Evolutionary conservation across 1,284 basidiomycete species (phyloP).

Genomic region (Ustilago shanxiensis): DNA sequence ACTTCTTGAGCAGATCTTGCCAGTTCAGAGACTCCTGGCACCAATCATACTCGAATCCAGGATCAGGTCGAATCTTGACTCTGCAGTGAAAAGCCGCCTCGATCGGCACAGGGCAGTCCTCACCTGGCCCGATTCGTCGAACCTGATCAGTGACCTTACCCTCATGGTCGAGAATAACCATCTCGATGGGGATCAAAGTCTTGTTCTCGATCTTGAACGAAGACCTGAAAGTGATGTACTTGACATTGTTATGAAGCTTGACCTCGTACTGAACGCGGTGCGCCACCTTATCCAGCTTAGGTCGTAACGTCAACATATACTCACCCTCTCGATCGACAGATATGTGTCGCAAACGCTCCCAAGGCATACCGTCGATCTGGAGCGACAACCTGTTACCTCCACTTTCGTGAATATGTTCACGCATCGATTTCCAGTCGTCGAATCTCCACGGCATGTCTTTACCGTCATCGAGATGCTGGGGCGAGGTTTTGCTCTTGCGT

Average conservation of each 20-base stretch:
- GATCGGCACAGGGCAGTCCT: conserved; percentile 89
- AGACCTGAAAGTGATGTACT: conserved; percentile 93
- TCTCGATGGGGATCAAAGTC: conserved; percentile 91
- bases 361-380: conserved; percentile 86
- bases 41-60: conserved; percentile 96
- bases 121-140: conserved; percentile 90
- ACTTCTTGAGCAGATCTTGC: conserved; percentile 85
- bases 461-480: conserved; percentile 76
- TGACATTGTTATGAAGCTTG: conserved; percentile 90
- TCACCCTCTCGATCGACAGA: conserved; percentile 96
- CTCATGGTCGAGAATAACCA: conserved; percentile 87
- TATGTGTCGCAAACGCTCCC: conserved; percentile 90
- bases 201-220: conserved; percentile 93
- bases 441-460: conserved; percentile 93
- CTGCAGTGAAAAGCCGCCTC: conserved; percentile 87
- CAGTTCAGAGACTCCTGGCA: conserved; percentile 84
- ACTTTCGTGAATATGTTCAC: conserved; percentile 75
- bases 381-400: conserved; percentile 62
- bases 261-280: conserved; percentile 92
- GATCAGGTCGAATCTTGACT: conserved; percentile 90
- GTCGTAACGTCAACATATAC: conserved; percentile 86
- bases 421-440: conserved; percentile 93
- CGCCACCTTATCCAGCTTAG: conserved; percentile 80
- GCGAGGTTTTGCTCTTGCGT: conserved; percentile 62
- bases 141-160: conserved; percentile 85